These are phyloP conservation scores for Ogataea pignaliae DNA, from an alignment of 805 yeast genomes.

Conservation along the genomic window DNA sequence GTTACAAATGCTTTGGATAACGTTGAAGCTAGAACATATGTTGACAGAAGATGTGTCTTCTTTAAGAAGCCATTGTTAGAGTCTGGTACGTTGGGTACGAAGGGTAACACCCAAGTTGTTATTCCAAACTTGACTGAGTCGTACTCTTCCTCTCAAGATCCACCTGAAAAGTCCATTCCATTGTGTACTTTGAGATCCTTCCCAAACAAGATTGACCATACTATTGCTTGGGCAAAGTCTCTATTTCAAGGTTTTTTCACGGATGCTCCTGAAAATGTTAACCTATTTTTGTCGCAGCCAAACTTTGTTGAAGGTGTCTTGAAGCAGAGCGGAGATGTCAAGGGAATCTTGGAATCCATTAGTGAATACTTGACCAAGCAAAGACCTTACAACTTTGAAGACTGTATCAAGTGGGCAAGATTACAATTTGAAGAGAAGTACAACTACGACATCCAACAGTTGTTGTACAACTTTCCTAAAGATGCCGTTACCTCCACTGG, in stretches of 20 bases:
- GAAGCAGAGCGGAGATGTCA: constrained; percentile 89
- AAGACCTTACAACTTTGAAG: constrained; percentile 87
- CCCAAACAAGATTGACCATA: constrained; percentile 97
- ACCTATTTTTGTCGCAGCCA: constrained; percentile 84
- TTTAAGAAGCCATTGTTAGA: constrained; percentile 88
- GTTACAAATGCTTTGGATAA: constrained; percentile 97
- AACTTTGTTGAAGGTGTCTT: constrained; percentile 87
- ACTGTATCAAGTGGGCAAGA: constrained; percentile 95
- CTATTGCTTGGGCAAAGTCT: constrained; percentile 98
- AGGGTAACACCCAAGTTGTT: constrained; percentile 96
- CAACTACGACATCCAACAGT: constrained; percentile 81
- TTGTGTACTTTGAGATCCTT: constrained; percentile 94
- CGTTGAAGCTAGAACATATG: constrained; percentile 96
- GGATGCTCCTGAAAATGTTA: constrained; percentile 91
- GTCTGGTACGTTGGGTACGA: constrained; percentile 96
- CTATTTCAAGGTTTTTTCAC: constrained; percentile 87
- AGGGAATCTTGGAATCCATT: constrained; percentile 79
- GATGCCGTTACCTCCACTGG: constrained; percentile 91
- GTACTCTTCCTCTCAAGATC: constrained; percentile 94
- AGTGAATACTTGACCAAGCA: constrained; percentile 60
- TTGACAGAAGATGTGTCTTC: constrained; percentile 94
- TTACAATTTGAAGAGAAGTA: constrained; percentile 80
- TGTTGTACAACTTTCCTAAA: constrained; percentile 89
- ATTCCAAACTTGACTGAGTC: constrained; percentile 93
- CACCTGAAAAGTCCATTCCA: constrained; percentile 97